A percentile compares a stretch with the other conserved stretches of the same genome.
phyloP scores from a whole-genome alignment of 345 rosid genomes.

The Pugionium cornutum region DNA sequence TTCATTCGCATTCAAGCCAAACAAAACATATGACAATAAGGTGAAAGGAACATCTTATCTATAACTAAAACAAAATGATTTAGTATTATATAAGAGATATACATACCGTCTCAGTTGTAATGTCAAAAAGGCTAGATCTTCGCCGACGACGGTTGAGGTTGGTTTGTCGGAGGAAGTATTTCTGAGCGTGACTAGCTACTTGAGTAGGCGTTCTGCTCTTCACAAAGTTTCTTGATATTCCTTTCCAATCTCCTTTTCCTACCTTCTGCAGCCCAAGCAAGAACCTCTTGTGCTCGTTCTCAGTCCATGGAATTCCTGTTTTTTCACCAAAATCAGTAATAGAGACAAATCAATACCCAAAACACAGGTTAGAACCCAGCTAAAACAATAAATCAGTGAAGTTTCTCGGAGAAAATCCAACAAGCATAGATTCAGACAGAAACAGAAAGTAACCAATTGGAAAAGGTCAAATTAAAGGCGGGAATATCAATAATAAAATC shows the following conservation, averaged over 20 bases:
- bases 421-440: conserved; percentile 35
- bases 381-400: background rate
- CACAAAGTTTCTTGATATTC: conserved; percentile 85
- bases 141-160: conserved; percentile 91
- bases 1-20: conserved; percentile 5
- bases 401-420: background rate
- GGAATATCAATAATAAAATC: background rate
- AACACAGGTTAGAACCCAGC: background rate
- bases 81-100: background rate
- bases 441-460: background rate
- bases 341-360: background rate
- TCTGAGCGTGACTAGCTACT: conserved; percentile 99
- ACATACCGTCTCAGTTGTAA: conserved; percentile 79
- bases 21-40: background rate
- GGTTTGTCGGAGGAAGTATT: conserved; percentile 78
- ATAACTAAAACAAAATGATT: background rate
- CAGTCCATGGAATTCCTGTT: conserved; percentile 94
- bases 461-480: background rate
- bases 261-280: conserved; percentile 82
- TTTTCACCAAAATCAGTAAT: conserved; percentile 1
- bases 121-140: conserved; percentile 92
- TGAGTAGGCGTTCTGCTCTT: conserved; percentile 94
- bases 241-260: conserved; percentile 98
- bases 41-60: background rate
- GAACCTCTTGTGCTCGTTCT: conserved; percentile 91